Conservation (phyloP, 1,284 basidiomycete species). For the Rhodotorula sp. region DNA sequence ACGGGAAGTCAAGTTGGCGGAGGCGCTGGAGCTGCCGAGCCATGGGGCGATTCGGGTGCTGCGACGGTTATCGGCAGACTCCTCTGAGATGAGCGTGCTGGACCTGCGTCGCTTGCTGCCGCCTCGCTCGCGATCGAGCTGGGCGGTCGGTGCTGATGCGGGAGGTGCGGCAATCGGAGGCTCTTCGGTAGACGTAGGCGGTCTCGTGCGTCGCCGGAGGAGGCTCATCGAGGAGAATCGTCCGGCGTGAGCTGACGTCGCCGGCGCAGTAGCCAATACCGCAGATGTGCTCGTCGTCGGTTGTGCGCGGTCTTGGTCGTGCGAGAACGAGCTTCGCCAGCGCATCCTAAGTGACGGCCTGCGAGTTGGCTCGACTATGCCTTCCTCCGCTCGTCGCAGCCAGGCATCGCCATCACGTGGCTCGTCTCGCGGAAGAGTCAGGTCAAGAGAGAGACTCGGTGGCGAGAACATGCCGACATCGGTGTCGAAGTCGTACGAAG, state of each 20-base stretch:
- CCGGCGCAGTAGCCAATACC: not conserved
- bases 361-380: too few relatives aligned
- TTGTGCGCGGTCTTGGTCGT: constrained; percentile 6
- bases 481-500: not conserved
- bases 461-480: not conserved
- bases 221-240: not conserved
- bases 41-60: not conserved
- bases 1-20: not conserved
- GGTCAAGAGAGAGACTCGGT: not conserved
- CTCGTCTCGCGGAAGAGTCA: not conserved
- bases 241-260: not conserved
- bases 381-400: not conserved
- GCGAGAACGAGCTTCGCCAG: constrained; percentile 7
- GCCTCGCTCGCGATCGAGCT: not conserved
- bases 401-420: not conserved
- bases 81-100: not conserved
- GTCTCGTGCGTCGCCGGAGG: not conserved
- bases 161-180: not conserved
- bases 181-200: not conserved
- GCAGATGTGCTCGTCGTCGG: not conserved
- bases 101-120: constrained; percentile 7
- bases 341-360: not conserved
- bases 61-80: not conserved
- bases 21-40: not conserved
- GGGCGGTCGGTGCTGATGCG: not conserved